Percentiles rank a stretch among this genome's conserved stretches.
These are phyloP conservation scores for Aureobasidium musti DNA, from an alignment of 2,329 filamentous ascomycete genomes.

Conservation along the genomic window DNA sequence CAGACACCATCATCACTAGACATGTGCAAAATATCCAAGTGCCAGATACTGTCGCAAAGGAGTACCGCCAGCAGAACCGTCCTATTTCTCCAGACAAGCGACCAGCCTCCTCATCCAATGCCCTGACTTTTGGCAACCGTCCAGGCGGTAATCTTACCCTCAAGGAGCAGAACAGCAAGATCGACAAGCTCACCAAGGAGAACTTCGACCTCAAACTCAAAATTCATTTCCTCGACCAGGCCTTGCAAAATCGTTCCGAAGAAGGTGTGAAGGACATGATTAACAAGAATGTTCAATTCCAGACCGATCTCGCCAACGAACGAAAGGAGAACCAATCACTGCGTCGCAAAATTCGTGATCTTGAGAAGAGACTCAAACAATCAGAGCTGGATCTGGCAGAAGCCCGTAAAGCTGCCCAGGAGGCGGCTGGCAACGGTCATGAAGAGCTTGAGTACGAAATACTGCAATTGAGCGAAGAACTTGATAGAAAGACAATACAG, in stretches of 20 bases:
- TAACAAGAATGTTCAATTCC: constrained; percentile 92
- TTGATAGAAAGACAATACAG: constrained; percentile 80
- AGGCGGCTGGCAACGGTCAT: constrained; percentile 47
- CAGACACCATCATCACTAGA: constrained; percentile 84
- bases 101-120: constrained; percentile 42
- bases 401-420: constrained; percentile 47
- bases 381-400: constrained; percentile 56
- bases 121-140: constrained; percentile 33
- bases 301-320: constrained; percentile 82
- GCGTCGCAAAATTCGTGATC: constrained; percentile 76
- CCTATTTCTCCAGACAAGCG: constrained; percentile 63
- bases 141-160: constrained; percentile 65
- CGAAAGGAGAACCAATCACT: constrained; percentile 89
- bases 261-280: constrained; percentile 98
- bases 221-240: constrained; percentile 94
- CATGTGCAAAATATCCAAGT: constrained; percentile 90
- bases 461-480: constrained; percentile 76
- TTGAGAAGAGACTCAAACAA: constrained; percentile 75
- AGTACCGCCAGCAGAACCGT: constrained; percentile 76
- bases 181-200: constrained; percentile 93
- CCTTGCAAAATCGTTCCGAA: constrained; percentile 88
- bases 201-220: constrained; percentile 98
- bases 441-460: constrained; percentile 81
- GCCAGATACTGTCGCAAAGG: constrained; percentile 80
- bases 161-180: constrained; percentile 96